Evolutionary conservation across 768 basidiomycete genomes (phyloP), one percentile per base, ranked within the genome.

Genomic region (Boletus coccyginus): DNA sequence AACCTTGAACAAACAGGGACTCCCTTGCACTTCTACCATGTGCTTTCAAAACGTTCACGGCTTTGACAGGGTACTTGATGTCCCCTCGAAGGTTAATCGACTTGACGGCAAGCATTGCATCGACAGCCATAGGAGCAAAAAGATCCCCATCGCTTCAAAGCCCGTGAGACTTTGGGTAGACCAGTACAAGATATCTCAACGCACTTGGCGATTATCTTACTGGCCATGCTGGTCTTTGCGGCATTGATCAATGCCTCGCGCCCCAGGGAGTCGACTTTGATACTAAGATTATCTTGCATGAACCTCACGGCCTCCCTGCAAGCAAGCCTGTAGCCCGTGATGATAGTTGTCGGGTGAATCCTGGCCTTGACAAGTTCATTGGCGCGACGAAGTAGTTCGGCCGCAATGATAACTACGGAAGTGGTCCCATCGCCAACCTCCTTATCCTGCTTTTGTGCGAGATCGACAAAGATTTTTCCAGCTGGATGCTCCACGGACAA

Each of bases 401-500:
- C 94, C 52, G 95, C 95, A 69, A 99, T 83, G 63, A 99, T 92
- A 46, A 99, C 97, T 42, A 99, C 97, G 24, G 94, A 98, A 3
- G 97, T 99, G 9, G 97, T 99, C 14, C 97, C 97, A 76, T 99
- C 97, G 38, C 97, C 97, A 11, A 99, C 97, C 75, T 99, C 97
- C 71, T 95, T 97, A 74, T 99, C 97, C 74, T 98, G 95, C 68
- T 98, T 98, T 75, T 98, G 95, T 2, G 97, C 94, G 44, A 99
- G 90, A 74, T 98, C 94, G 46, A 98, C 95, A 62, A 99, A 94
- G 60, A 99, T 94, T 61, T 92, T 88, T 21, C 94, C 97, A 5
- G 97, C 97, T 29, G 97, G 97, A 69, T 98, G 94, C 66, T 97
- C 93, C 44, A 99, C 95, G 16, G 93, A 86, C 40, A 98, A 79